Conservation (phyloP, 768 basidiomycete species). For the Kwoniella shandongensis region DNA sequence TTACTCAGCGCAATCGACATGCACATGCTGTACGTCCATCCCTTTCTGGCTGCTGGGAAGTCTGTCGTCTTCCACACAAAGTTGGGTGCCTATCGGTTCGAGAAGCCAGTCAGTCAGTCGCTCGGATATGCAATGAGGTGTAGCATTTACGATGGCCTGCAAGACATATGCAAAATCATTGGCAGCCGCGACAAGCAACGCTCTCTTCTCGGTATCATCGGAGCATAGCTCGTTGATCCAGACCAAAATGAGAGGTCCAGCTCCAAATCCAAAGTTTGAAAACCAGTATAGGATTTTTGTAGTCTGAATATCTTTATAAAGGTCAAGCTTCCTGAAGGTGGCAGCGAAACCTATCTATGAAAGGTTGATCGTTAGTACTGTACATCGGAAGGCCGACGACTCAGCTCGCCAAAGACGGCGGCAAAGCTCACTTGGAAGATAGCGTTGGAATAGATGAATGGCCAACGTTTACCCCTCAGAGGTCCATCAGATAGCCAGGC, state of each 20-base stretch:
- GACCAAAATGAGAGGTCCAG: slow-evolving; percentile 32
- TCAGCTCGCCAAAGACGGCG: too few species aligned
- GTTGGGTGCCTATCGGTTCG: slow-evolving; percentile 26
- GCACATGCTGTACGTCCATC: slow-evolving; percentile 28
- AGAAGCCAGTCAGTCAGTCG: too few species aligned
- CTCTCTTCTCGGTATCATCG: slow-evolving; percentile 36
- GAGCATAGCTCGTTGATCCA: slow-evolving; percentile 42
- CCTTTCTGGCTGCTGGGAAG: slow-evolving; percentile 41
- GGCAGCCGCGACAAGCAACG: slow-evolving; percentile 30
- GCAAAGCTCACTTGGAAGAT: neutral
- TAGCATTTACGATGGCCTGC: slow-evolving; percentile 29
- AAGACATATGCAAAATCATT: slow-evolving; percentile 43
- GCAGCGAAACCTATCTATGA: slow-evolving; percentile 23
- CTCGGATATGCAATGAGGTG: neutral
- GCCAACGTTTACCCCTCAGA: slow-evolving; percentile 32
- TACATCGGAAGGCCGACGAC: too few species aligned
- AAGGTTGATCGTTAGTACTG: too few species aligned
- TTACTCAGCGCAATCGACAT: slow-evolving; percentile 32
- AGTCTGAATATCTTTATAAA: slow-evolving; percentile 23
- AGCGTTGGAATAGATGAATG: slow-evolving; percentile 22
- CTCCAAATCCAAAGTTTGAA: slow-evolving; percentile 17
- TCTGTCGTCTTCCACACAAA: slow-evolving; percentile 43
- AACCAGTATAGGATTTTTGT: slow-evolving; percentile 30
- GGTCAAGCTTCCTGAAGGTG: slow-evolving; percentile 6
- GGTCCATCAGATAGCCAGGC: slow-evolving; percentile 42